Evolutionary conservation across 352 stramenopile genomes (phyloP).

Genomic region (Globisporangium takayamanum): DNA sequence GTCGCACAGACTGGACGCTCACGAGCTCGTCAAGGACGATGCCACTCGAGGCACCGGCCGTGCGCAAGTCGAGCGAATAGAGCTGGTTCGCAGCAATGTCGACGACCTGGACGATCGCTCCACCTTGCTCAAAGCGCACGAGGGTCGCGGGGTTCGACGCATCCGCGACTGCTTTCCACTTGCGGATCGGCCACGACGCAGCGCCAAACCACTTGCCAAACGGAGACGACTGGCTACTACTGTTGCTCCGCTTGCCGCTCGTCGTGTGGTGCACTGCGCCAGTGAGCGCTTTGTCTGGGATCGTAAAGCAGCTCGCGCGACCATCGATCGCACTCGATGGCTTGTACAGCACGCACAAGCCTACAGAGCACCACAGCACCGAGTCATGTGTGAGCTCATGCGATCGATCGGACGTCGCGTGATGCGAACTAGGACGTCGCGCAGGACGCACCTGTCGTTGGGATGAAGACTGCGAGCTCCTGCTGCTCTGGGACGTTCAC

Average conservation of each 20-base stretch:
- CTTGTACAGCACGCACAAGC: slow-evolving; percentile 41
- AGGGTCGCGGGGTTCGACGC: slow-evolving; percentile 26
- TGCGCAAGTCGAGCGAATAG: slow-evolving; percentile 41
- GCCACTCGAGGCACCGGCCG: background rate
- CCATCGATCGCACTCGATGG: slow-evolving; percentile 32
- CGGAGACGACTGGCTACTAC: slow-evolving; percentile 6
- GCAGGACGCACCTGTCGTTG: slow-evolving; percentile 31
- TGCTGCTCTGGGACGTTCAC: slow-evolving; percentile 32
- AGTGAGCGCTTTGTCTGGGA: slow-evolving; percentile 47
- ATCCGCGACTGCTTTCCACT: slow-evolving; percentile 11
- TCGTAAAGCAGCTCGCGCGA: slow-evolving; percentile 38
- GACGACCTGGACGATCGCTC: slow-evolving; percentile 49
- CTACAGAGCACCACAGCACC: slow-evolving; percentile 8
- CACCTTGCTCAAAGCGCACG: slow-evolving; percentile 43
- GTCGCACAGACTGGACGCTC: slow-evolving; percentile 28
- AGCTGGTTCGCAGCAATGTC: slow-evolving; percentile 33
- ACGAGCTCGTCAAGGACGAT: slow-evolving; percentile 20
- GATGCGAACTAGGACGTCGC: background rate
- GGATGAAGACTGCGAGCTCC: slow-evolving; percentile 53
- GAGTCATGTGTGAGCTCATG: background rate
- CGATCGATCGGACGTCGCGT: too few relatives aligned
- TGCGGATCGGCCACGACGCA: slow-evolving; percentile 15
- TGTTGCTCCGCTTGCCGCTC: background rate
- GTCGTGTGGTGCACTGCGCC: slow-evolving; percentile 27
- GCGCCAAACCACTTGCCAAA: slow-evolving; percentile 44